Percentiles rank a stretch among this genome's conserved stretches.
phyloP scores from a whole-genome alignment of 1,284 basidiomycete species.

The Apiotrichum porosum region DNA sequence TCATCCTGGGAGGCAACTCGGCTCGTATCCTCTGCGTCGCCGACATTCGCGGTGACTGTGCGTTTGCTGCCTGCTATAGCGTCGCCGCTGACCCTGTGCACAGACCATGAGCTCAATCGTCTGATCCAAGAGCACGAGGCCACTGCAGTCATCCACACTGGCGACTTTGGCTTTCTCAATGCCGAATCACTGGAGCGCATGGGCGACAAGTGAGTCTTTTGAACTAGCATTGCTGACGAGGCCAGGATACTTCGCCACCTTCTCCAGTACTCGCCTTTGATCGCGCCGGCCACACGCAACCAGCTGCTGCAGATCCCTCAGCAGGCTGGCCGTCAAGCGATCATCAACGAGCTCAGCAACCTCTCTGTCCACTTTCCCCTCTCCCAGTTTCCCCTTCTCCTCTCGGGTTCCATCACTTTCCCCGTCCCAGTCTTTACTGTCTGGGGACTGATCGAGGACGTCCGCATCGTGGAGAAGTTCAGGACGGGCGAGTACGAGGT shows the following conservation, averaged over 20 bases:
- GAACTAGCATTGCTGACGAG: not conserved
- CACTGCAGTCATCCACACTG: conserved; percentile 94
- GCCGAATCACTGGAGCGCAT: conserved; percentile 76
- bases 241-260: conserved; percentile 80
- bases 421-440: conserved; percentile 92
- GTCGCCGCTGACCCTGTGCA: conserved; percentile 15
- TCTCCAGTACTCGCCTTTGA: conserved; percentile 95
- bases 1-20: conserved; percentile 47
- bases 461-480: conserved; percentile 86
- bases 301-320: conserved; percentile 69
- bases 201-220: conserved; percentile 64
- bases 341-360: conserved; percentile 54
- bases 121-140: conserved; percentile 83
- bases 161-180: conserved; percentile 99
- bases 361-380: conserved; percentile 57
- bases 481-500: conserved; percentile 74
- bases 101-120: conserved; percentile 73
- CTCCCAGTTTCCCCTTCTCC: conserved; percentile 88
- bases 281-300: conserved; percentile 72
- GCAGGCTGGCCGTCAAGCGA: conserved; percentile 46
- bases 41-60: conserved; percentile 74
- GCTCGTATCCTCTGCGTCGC: conserved; percentile 93
- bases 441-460: conserved; percentile 97
- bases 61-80: conserved; percentile 11
- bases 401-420: conserved; percentile 81